Base-by-base conservation (phyloP, 2,329 filamentous ascomycete genomes). In the Sclerotinia glacialis region DNA sequence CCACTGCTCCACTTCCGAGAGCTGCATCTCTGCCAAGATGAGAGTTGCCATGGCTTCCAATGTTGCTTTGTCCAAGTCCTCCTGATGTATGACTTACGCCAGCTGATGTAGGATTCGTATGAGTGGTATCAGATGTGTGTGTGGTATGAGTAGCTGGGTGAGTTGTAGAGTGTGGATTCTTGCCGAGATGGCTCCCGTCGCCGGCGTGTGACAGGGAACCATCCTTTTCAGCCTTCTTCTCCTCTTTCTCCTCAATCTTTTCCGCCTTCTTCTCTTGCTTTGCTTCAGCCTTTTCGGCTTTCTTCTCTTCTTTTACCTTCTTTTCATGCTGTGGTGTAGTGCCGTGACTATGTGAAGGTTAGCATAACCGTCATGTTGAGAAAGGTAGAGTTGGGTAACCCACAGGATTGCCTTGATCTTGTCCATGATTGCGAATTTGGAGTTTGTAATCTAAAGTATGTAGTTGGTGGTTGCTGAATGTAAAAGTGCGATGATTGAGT, bases 371-470 rank as follows among this genome's bases (percentile, higher is more conserved):
- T 5, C 21, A 50, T 49, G 11, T 40, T 5, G 12, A 5, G 23
- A 18, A 44, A 31, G 2, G 16, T 37, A 31, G 3, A 12, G 28
- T 7, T n/a, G 23, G 12, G 8, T 52, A 37, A 67, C 74, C 66
- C 66, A 76, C 75, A 77, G 56, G 31, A 77, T 47, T 58, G 73
- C 75, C 73, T 74, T 76, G 50, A 76, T 68, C 64, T 72, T 76
- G 23, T 77, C 74, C 75, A 77, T 77, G 65, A 67, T 72, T 68
- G 62, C 50, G 14, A 61, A 28, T 65, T 37, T 34, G 26, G 31
- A 42, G n/a, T 21, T 23, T 64, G 42, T 46, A 23, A 31, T 31
- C 7, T 50, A 14, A 16, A 50, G 18, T 49, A 18, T 26, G 34
- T 64, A 42, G n/a, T 5, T 49, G 40, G 21, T 31, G 31, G 23